Base-by-base conservation (phyloP, 768 basidiomycete species). In the Tylopilus balloui region DNA sequence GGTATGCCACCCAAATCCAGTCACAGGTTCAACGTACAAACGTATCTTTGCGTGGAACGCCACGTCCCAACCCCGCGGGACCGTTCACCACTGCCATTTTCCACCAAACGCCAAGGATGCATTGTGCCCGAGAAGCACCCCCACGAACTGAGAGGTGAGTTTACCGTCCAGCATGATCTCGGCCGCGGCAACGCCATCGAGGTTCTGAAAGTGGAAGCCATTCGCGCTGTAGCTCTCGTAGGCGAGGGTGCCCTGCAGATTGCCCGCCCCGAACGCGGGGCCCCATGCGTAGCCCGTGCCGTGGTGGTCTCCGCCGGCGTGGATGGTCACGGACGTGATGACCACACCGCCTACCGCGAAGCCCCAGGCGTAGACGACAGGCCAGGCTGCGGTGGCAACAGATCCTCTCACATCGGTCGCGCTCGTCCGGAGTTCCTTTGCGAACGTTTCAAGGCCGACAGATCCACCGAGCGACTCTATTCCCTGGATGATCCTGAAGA, bases 401-500 rank as follows among this genome's bases (percentile, higher is more conserved):
- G 29, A 31, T 14, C 14, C 13, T 6, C 14, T 14, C 3, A 6
- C 29, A 14, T 31, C 29, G 3, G 29, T 14, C 29, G 29, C 13
- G 9, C 4, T 27, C 25, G 25, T 9, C 47, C 3, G 17, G 10
- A 19, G 14, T 5, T 35, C 25, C 46, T 11, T 7, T 3, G 27
- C 17, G n/a, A 28, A 49, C 10, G n/a, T n/a, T 5, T 49, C 46
- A 17, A 50, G 49, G 12, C 48, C 48, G 13, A 17, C 17, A 28
- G 48, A 24, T 31, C 36, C 35, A 19, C 47, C 48, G 9, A 50
- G 46, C 7, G 46, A 49, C 20, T 49, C 48, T 36, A 49, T 29
- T 6, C 34, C 48, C 25, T 36, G 28, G 34, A 49, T 49, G 20
- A 17, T 14, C 9, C 28, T 1, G 4, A 6, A 7, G 27, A 49